Evolutionary conservation across 2,329 filamentous ascomycete genomes (phyloP).

Genomic region (Paecilomyces niveus): DNA sequence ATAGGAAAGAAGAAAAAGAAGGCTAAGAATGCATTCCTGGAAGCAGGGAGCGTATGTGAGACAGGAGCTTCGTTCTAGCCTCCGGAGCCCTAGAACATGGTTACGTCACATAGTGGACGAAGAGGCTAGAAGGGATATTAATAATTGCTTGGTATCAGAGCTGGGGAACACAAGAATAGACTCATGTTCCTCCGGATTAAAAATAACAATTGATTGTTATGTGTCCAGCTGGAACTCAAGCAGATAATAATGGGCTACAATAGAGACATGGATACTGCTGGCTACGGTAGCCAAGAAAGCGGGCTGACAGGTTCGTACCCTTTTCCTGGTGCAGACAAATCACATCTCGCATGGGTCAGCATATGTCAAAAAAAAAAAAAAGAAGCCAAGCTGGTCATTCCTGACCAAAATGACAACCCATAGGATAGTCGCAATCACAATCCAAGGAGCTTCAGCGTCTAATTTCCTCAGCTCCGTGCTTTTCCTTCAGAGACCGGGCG

Average conservation of each 20-base stretch:
- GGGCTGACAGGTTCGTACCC: background rate
- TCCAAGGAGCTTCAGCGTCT: background rate
- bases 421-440: background rate
- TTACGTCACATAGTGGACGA: background rate
- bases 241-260: background rate
- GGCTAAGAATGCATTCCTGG: background rate
- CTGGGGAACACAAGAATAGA: background rate
- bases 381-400: background rate
- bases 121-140: background rate
- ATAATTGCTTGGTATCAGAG: background rate
- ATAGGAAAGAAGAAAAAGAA: background rate
- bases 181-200: background rate
- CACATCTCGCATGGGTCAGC: background rate
- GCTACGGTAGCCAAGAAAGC: too few species aligned
- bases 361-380: background rate
- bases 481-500: background rate
- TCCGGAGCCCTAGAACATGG: too few species aligned
- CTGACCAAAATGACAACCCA: background rate
- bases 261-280: background rate
- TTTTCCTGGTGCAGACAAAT: background rate
- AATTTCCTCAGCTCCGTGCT: background rate
- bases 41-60: background rate
- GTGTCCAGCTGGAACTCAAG: background rate
- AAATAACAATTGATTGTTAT: background rate
- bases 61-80: background rate